Evolutionary conservation across 2,329 filamentous ascomycete species (phyloP), one percentile per base, ranked within the genome.

Genomic region (Talaromyces sp.): DNA sequence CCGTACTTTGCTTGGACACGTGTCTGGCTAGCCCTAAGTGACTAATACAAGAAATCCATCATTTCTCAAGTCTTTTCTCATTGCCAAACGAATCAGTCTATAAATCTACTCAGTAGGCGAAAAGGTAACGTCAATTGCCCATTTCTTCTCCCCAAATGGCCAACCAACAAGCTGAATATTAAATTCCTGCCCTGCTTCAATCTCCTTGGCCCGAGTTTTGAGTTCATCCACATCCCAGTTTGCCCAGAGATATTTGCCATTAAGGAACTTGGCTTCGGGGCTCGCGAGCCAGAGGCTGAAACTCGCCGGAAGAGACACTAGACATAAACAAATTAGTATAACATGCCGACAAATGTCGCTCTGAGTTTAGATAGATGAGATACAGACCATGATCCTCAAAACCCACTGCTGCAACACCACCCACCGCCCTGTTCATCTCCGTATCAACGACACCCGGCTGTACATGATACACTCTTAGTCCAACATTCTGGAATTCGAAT

Each of bases 211-310:
- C 54, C 62, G 68, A 15, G 50, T 65, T 52, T 71, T 73, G 60
- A 80, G 66, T 67, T 82, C 79, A n/a, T 78, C 73, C 4, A 80
- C 78, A 71, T 82, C 79, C 78, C 78, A 80, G 39, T 77, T 74
- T 1, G 73, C 72, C 72, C 74, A 78, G 6, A 79, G 69, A 65
- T 70, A 75, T 11, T 76, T 70, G 1, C 78, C 79, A 66, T 76
- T 74, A 31, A 82, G 66, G 60, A 80, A 81, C 0, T 70, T 69
- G 1, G 76, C 77, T 68, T 82, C 77, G 2, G 73, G 66, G 17
- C 72, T 74, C 1, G 76, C 72, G 4, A 78, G 67, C 79, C 79
- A 82, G 2, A 81, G 72, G 11, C 61, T 67, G 45, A 75, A 76
- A 11, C 72, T 62, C 0, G 69, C 73, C 0, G 72, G 70, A 2